phyloP scores from a whole-genome alignment of 2,329 filamentous ascomycete genomes.

The Pezizomycotina sp. region DNA sequence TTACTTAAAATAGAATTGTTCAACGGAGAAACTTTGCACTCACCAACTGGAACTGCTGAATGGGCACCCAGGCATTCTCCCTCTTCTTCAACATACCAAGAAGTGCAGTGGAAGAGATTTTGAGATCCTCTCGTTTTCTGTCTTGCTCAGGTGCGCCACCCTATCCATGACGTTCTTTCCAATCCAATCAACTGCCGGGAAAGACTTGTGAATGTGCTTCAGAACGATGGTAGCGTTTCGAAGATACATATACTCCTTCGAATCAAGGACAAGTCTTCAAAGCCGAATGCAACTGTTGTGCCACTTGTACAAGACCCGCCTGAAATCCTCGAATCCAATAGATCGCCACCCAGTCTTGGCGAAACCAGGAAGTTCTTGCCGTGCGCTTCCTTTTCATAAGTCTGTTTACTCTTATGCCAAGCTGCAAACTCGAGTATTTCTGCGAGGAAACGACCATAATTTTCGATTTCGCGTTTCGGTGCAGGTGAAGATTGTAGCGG shows the following conservation, averaged over 20 bases:
- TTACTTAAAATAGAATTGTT: slow-evolving; percentile 5
- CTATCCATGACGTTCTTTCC: slow-evolving; percentile 35
- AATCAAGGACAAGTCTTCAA: slow-evolving; percentile 62
- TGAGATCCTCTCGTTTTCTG: slow-evolving; percentile 26
- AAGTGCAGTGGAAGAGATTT: slow-evolving; percentile 25
- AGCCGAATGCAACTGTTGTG: slow-evolving; percentile 67
- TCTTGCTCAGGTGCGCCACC: slow-evolving; percentile 23
- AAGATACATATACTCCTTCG: slow-evolving; percentile 88
- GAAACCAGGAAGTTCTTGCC: slow-evolving; percentile 55
- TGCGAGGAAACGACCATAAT: slow-evolving; percentile 79
- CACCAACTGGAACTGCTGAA: slow-evolving; percentile 25
- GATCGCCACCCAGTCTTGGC: slow-evolving; percentile 49
- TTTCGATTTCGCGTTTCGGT: slow-evolving; percentile 82
- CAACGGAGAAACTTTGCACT: slow-evolving; percentile 3
- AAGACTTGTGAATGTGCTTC: slow-evolving; percentile 62
- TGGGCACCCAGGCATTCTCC: slow-evolving; percentile 24
- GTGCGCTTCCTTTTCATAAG: slow-evolving; percentile 70
- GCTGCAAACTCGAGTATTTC: slow-evolving; percentile 62
- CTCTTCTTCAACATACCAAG: slow-evolving; percentile 24
- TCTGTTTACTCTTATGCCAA: slow-evolving; percentile 65
- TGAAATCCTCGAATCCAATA: slow-evolving; percentile 72
- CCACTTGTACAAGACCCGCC: slow-evolving; percentile 74
- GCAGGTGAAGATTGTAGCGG: slow-evolving; percentile 70
- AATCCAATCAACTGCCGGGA: slow-evolving; percentile 82
- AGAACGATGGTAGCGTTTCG: slow-evolving; percentile 85